phyloP scores from a whole-genome alignment of 1,139 yeast genomes.

The Pichia norvegensis region DNA sequence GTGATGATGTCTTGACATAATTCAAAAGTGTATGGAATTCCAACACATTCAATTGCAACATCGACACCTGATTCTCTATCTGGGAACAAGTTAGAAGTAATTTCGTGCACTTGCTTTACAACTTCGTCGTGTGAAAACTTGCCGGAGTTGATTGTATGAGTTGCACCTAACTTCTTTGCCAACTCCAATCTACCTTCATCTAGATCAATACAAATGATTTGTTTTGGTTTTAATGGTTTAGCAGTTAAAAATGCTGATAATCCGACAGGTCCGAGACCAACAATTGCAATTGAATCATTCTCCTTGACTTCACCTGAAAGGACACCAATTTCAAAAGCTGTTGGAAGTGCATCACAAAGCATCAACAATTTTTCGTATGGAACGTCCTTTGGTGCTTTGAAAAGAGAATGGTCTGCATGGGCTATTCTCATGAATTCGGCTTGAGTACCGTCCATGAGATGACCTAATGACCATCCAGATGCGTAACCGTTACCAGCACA shows the following conservation, averaged over 20 bases:
- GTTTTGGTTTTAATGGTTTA: constrained; percentile 31
- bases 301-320: constrained; percentile 32
- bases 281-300: constrained; percentile 40
- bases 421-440: constrained; percentile 41
- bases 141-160: constrained; percentile 33
- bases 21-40: constrained; percentile 39
- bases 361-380: constrained; percentile 34
- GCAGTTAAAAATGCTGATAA: constrained; percentile 36
- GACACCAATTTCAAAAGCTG: constrained; percentile 41
- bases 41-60: constrained; percentile 44
- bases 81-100: constrained; percentile 19
- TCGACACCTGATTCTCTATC: constrained; percentile 36
- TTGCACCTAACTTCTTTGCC: constrained; percentile 37
- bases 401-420: constrained; percentile 33
- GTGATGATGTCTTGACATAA: constrained; percentile 37
- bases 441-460: constrained; percentile 36
- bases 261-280: constrained; percentile 46
- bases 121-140: constrained; percentile 23
- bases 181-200: constrained; percentile 36
- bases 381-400: constrained; percentile 29
- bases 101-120: constrained; percentile 24
- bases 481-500: constrained; percentile 29
- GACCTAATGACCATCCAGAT: constrained; percentile 42
- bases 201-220: constrained; percentile 36
- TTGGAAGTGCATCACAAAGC: constrained; percentile 39